Percentiles rank a stretch among this genome's conserved stretches.
Evolutionary conservation across 2,329 filamentous ascomycete species (phyloP).

Genomic region (Epichloe gansuensis): DNA sequence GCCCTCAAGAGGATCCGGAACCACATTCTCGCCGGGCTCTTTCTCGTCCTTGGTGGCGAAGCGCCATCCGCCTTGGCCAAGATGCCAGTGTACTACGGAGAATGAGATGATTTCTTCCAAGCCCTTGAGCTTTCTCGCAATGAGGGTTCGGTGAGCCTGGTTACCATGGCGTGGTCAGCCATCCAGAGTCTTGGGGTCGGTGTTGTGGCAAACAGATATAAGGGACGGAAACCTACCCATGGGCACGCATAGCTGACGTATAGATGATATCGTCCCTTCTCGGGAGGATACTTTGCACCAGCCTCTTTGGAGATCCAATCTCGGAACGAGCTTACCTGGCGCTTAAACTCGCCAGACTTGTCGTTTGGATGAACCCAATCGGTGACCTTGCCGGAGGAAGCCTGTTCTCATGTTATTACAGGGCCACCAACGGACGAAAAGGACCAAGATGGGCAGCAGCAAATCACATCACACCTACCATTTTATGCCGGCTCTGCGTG

Average conservation of each 20-base stretch:
- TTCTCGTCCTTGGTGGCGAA: constrained; percentile 55
- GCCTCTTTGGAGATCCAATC: constrained; percentile 63
- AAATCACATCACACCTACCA: background rate
- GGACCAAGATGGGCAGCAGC: background rate
- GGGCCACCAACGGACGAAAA: background rate
- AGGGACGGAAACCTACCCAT: constrained; percentile 44
- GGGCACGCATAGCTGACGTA: constrained; percentile 92
- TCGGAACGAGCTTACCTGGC: constrained; percentile 72
- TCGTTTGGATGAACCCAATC: constrained; percentile 73
- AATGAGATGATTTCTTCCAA: constrained; percentile 70
- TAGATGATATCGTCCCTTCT: constrained; percentile 86
- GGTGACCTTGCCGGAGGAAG: constrained; percentile 36
- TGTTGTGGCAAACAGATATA: background rate
- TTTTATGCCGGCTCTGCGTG: background rate
- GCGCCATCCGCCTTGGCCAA: constrained; percentile 64
- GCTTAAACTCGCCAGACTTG: constrained; percentile 84
- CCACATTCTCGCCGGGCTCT: constrained; percentile 48
- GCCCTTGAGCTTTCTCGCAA: constrained; percentile 82
- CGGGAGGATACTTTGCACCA: constrained; percentile 65
- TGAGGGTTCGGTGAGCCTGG: constrained; percentile 69
- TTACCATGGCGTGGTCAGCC: background rate
- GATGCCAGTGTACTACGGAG: constrained; percentile 88
- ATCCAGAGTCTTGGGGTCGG: no score
- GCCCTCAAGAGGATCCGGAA: constrained; percentile 56
- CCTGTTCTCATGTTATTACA: constrained; percentile 1